These are phyloP conservation scores for Colletotrichum noveboracense DNA, from an alignment of 2,329 filamentous ascomycete species.

Conservation along the genomic window DNA sequence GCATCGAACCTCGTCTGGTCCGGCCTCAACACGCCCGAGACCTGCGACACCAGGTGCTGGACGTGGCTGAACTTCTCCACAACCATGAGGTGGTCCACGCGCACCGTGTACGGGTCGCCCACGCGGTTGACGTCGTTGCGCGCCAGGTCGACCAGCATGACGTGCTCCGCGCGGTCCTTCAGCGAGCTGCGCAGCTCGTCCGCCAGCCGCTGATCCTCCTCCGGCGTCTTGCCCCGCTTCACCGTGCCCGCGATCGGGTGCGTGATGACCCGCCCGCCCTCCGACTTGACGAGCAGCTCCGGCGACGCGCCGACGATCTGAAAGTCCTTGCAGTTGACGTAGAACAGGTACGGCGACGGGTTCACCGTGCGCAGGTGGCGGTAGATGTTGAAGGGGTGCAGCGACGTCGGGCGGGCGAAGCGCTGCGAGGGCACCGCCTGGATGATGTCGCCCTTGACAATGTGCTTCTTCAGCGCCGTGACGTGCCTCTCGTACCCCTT, in stretches of 20 bases:
- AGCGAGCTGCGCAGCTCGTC: slow-evolving; percentile 77
- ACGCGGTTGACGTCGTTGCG: slow-evolving; percentile 97
- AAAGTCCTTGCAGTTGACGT: slow-evolving; percentile 88
- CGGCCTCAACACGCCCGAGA: slow-evolving; percentile 84
- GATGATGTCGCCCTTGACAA: slow-evolving; percentile 91
- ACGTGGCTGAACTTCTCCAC: slow-evolving; percentile 96
- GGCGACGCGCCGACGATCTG: slow-evolving; percentile 95
- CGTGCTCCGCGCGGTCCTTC: slow-evolving; percentile 93
- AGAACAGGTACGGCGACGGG: slow-evolving; percentile 97
- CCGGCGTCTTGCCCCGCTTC: slow-evolving; percentile 78
- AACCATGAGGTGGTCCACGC: slow-evolving; percentile 93
- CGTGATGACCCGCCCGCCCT: slow-evolving; percentile 86
- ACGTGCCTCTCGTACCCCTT: slow-evolving; percentile 93
- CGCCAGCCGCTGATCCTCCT: slow-evolving; percentile 83
- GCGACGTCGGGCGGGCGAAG: slow-evolving; percentile 83
- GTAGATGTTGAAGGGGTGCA: slow-evolving; percentile 99
- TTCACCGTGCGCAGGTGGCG: slow-evolving; percentile 96
- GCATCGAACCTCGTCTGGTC: slow-evolving; percentile 93
- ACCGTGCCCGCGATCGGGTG: slow-evolving; percentile 98
- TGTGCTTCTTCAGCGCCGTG: slow-evolving; percentile 85
- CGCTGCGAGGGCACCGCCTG: slow-evolving; percentile 96
- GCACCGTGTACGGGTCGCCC: slow-evolving; percentile 86
- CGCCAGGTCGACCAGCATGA: slow-evolving; percentile 96
- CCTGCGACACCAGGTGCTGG: slow-evolving; percentile 95
- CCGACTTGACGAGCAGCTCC: slow-evolving; percentile 91